Evolutionary conservation across 176 grass and related monocot species (phyloP), one percentile per base, ranked within the genome.

Genomic region (Urochloa ruziziensis): DNA sequence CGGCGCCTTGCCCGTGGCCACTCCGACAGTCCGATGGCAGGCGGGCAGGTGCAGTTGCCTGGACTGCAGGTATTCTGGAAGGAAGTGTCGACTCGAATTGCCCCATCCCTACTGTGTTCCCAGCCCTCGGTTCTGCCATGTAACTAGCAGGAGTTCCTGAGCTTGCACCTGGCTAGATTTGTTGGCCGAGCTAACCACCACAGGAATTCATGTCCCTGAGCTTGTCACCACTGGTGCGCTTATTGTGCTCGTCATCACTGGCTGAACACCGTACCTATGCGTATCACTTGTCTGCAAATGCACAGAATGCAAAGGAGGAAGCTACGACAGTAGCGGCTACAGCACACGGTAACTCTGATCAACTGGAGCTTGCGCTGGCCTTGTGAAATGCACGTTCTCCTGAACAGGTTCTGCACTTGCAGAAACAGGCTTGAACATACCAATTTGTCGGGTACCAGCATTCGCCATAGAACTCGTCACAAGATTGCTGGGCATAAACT

Each of bases 331-430:
- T 36, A 90, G 90, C 0, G 64, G 25, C 85, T 92, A 90, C 24
- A 84, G 85, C 60, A 84, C 78, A 74, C 90, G 84, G 77, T 86
- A 88, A 80, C 78, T 92, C 74, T 80, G 91, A 90, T 94, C 91
- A 66, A 62, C 53, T 3, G 75, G 70, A 82, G 54, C n/a, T 75
- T 87, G 92, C 61, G 82, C 34, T n/a, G 80, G 44, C 34, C 73
- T 80, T 85, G 84, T 70, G 67, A 78, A 67, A 49, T 88, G 89
- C 34, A 70, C 32, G 47, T 75, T 92, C 34, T 92, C 90, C 72
- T 68, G 21, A 74, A 72, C 59, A 61, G 68, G 83, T n/a, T 91
- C 89, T 39, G 57, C 49, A 40, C 62, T 79, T 57, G 81, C 47
- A 54, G 80, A 83, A 70, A 53, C 62, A 77, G 88, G 80, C 62